These are phyloP conservation scores for Psilocybe mexicana DNA, from an alignment of 1,284 basidiomycete species.

Conservation along the genomic window DNA sequence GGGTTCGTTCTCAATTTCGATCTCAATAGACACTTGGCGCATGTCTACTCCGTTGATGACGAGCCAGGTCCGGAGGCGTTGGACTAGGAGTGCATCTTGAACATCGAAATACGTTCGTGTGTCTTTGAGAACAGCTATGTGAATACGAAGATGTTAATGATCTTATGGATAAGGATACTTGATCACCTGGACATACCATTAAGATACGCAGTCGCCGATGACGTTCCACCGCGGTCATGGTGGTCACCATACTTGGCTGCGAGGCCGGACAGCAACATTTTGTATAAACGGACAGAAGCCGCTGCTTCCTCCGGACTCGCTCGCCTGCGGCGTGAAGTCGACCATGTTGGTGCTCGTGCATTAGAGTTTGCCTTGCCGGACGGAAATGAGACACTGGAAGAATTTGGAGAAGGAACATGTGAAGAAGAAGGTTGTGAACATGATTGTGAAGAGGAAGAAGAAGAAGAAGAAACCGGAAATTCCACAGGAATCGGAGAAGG, in stretches of 20 bases:
- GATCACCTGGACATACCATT: not conserved
- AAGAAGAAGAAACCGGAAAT: no score
- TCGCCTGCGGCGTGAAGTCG: not conserved
- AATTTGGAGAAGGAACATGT: not conserved
- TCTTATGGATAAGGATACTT: not conserved
- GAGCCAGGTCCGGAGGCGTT: not conserved
- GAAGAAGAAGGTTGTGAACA: not conserved
- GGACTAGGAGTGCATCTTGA: constrained; percentile 3
- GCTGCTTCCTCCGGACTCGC: constrained; percentile 1
- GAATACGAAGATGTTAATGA: not conserved
- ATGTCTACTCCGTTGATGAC: not conserved
- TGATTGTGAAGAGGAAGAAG: no score
- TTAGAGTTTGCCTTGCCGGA: no score
- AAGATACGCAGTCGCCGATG: not conserved
- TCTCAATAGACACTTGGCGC: not conserved
- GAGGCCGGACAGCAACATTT: constrained; percentile 13
- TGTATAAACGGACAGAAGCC: constrained; percentile 9
- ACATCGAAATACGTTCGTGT: constrained; percentile 1
- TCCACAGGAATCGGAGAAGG: no score
- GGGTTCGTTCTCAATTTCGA: not conserved
- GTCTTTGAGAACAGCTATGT: not conserved
- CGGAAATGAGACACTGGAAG: not conserved
- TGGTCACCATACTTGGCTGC: constrained; percentile 6
- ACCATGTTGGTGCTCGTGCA: not conserved
- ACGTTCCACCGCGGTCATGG: not conserved